Evolutionary conservation across 805 yeast genomes (phyloP).

Genomic region (Ogataea chonburiensis): DNA sequence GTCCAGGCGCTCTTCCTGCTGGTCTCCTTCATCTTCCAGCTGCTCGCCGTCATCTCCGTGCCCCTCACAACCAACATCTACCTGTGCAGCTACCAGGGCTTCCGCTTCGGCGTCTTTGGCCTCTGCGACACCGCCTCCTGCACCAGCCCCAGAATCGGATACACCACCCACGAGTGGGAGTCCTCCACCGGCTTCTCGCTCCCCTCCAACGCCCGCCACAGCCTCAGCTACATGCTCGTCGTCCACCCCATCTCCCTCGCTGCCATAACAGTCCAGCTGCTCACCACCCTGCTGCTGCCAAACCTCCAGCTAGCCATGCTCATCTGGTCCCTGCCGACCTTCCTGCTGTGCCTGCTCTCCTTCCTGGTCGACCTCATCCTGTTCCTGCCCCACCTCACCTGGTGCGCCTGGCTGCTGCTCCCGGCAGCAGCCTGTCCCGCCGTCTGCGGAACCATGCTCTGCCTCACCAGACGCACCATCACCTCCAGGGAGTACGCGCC

Average conservation of each 20-base stretch:
- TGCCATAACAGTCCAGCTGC: slow-evolving; percentile 47
- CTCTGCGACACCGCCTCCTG: slow-evolving; percentile 48
- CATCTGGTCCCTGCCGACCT: slow-evolving; percentile 63
- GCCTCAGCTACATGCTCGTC: slow-evolving; percentile 58
- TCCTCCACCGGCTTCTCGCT: slow-evolving; percentile 42
- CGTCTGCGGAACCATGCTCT: slow-evolving; percentile 59
- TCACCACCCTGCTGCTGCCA: slow-evolving; percentile 41
- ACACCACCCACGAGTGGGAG: slow-evolving; percentile 33
- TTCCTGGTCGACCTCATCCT: slow-evolving; percentile 79
- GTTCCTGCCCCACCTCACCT: slow-evolving; percentile 71
- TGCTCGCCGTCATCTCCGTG: slow-evolving; percentile 57
- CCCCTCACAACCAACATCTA: slow-evolving; percentile 53
- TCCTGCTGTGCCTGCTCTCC: slow-evolving; percentile 66
- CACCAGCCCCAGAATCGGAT: slow-evolving; percentile 44
- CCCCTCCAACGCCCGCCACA: slow-evolving; percentile 59
- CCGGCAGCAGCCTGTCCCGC: slow-evolving; percentile 67
- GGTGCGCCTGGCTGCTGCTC: slow-evolving; percentile 84
- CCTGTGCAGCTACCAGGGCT: slow-evolving; percentile 49
- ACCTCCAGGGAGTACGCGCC: slow-evolving; percentile 41
- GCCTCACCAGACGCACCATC: slow-evolving; percentile 70
- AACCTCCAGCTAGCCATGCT: slow-evolving; percentile 50
- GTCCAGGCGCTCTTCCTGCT: slow-evolving; percentile 34
- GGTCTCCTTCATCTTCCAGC: slow-evolving; percentile 55
- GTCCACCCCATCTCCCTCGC: slow-evolving; percentile 68
- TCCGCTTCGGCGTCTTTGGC: slow-evolving; percentile 70